Percentiles rank a stretch among this genome's conserved stretches.
phyloP scores from a whole-genome alignment of 2,329 filamentous ascomycete species.

The Epichloe glyceriae region DNA sequence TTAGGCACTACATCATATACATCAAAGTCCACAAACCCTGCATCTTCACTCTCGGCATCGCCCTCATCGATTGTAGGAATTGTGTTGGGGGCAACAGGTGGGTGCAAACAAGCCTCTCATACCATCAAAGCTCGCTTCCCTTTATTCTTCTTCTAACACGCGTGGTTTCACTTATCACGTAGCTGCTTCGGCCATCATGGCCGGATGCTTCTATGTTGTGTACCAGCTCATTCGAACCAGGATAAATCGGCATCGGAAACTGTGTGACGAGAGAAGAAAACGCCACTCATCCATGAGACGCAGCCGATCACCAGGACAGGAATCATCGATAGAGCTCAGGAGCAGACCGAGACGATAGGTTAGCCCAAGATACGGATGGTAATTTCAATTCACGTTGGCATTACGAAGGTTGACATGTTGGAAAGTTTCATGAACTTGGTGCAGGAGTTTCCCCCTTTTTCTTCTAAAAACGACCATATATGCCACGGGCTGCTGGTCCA shows the following conservation, averaged over 20 bases:
- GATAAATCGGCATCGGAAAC: neutral
- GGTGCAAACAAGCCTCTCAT: neutral
- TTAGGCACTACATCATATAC: neutral
- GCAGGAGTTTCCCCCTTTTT: too few relatives aligned
- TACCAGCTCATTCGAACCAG: neutral
- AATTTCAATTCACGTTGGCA: neutral
- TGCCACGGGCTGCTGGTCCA: too few relatives aligned
- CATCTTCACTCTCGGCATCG: neutral
- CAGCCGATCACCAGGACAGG: neutral
- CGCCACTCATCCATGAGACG: neutral
- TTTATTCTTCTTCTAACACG: neutral
- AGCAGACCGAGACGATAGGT: neutral
- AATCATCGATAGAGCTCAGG: neutral
- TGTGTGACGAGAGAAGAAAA: neutral
- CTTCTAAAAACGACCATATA: too few relatives aligned
- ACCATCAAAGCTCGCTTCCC: neutral
- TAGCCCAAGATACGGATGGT: neutral
- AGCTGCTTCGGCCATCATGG: slow-evolving; percentile 1
- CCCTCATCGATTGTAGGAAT: slow-evolving; percentile 4
- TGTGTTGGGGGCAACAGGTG: slow-evolving; percentile 8
- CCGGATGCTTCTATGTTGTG: neutral
- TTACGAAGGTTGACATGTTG: neutral
- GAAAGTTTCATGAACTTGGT: too few relatives aligned
- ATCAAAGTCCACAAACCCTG: neutral
- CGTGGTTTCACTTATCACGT: neutral